Conservation (phyloP, 352 stramenopile genomes). For the Globisporangium radiosum region DNA sequence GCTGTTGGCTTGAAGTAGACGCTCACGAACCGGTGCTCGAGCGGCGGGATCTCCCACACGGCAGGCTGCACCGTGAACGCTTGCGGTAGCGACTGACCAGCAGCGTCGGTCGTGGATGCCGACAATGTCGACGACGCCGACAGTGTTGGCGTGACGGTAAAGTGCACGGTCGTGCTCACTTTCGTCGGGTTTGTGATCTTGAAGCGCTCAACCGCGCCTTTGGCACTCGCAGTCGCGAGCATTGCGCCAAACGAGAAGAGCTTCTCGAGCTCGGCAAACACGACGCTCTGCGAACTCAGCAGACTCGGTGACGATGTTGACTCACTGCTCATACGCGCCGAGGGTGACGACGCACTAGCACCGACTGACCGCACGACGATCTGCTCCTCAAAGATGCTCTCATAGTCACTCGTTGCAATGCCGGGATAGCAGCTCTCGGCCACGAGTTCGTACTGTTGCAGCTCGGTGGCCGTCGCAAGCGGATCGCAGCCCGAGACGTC, state of each 20-base stretch:
- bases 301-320: background rate
- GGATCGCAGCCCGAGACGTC: slow-evolving; percentile 74
- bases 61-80: slow-evolving; percentile 88
- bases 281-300: slow-evolving; percentile 44
- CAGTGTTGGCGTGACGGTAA: slow-evolving; percentile 40
- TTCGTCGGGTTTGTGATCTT: slow-evolving; percentile 96
- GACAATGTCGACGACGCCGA: slow-evolving; percentile 1
- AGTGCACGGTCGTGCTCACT: slow-evolving; percentile 85
- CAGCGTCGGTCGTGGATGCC: background rate
- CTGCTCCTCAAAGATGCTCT: slow-evolving; percentile 95
- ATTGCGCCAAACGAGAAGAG: slow-evolving; percentile 88
- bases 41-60: slow-evolving; percentile 90
- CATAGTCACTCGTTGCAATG: slow-evolving; percentile 82
- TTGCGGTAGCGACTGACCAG: slow-evolving; percentile 5
- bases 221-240: slow-evolving; percentile 48
- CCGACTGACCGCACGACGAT: slow-evolving; percentile 82
- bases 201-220: slow-evolving; percentile 87
- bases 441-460: slow-evolving; percentile 80
- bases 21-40: slow-evolving; percentile 92
- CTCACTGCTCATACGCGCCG: background rate
- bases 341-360: background rate
- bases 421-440: slow-evolving; percentile 92
- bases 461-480: slow-evolving; percentile 12
- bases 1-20: slow-evolving; percentile 90
- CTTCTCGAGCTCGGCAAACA: slow-evolving; percentile 82